A percentile compares a stretch with the other conserved stretches of the same genome.
Evolutionary conservation across 2,329 filamentous ascomycete species (phyloP).

Genomic region (Dothideomycetes sp.): DNA sequence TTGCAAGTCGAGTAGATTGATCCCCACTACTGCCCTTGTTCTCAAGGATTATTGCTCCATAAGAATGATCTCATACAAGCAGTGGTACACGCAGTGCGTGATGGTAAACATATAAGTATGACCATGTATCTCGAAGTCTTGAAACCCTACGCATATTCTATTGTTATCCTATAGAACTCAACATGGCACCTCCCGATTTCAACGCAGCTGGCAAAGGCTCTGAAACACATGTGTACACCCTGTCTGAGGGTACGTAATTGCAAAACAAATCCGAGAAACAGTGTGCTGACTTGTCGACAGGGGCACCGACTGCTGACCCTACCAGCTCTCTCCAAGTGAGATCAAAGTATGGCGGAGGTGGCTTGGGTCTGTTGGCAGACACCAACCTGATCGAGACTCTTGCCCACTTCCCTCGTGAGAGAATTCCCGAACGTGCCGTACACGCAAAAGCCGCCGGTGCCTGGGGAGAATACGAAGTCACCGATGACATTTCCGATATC

Average conservation of each 20-base stretch:
- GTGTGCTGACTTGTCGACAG: neutral
- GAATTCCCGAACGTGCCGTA: conserved; percentile 47
- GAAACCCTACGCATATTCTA: neutral
- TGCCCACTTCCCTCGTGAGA: conserved; percentile 52
- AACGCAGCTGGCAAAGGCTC: neutral
- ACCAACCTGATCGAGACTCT: conserved; percentile 52
- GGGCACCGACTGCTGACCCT: conserved; percentile 7
- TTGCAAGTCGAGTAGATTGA: too few relatives aligned
- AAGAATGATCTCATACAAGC: neutral
- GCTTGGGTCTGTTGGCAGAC: conserved; percentile 43
- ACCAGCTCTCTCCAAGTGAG: conserved; percentile 2
- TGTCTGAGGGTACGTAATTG: conserved; percentile 1
- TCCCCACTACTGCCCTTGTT: too few relatives aligned
- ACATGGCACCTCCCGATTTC: conserved; percentile 6
- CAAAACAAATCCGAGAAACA: neutral
- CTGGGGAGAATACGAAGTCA: conserved; percentile 44
- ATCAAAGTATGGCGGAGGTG: conserved; percentile 22
- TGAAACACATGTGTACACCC: conserved; percentile 5
- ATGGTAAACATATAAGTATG: neutral
- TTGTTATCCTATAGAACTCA: neutral
- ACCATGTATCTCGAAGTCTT: neutral
- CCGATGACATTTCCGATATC: conserved; percentile 48
- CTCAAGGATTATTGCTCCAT: too few relatives aligned
- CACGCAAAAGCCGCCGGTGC: conserved; percentile 20
- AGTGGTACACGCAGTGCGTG: neutral